phyloP scores from a whole-genome alignment of 331 rosid species.

The Spiraea crenata region DNA sequence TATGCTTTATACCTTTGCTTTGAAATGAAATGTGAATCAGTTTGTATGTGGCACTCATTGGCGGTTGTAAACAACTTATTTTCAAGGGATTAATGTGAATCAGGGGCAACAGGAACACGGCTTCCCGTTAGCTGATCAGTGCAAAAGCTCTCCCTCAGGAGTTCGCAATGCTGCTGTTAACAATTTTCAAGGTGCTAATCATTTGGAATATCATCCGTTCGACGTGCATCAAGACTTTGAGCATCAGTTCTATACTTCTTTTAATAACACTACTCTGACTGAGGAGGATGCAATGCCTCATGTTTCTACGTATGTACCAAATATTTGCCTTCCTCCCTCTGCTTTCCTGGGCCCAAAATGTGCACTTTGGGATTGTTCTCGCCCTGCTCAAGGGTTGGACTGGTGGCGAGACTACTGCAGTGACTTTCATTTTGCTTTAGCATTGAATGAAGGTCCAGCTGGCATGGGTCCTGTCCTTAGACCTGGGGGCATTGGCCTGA shows the following conservation, averaged over 20 bases:
- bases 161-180: conserved; percentile 46
- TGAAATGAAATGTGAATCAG: conserved; percentile 6
- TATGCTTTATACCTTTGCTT: not conserved
- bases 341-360: conserved; percentile 98
- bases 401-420: conserved; percentile 97
- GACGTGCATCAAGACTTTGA: conserved; percentile 62
- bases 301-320: conserved; percentile 74
- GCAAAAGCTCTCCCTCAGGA: conserved; percentile 63
- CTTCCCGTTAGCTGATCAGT: conserved; percentile 58
- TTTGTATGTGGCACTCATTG: conserved; percentile 29
- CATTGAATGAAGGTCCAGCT: conserved; percentile 98
- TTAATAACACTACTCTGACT: conserved; percentile 43
- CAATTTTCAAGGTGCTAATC: conserved; percentile 60
- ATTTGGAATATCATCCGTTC: conserved; percentile 66
- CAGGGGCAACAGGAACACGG: conserved; percentile 65
- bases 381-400: conserved; percentile 94
- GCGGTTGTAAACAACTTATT: conserved; percentile 30
- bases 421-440: conserved; percentile 86
- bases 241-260: conserved; percentile 52
- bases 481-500: conserved; percentile 96
- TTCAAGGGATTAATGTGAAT: conserved; percentile 50
- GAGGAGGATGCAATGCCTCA: conserved; percentile 67
- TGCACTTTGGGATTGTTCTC: conserved; percentile 99
- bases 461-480: conserved; percentile 96
- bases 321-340: conserved; percentile 90